These are phyloP conservation scores for Earliella scabrosa DNA, from an alignment of 1,284 basidiomycete species.

Conservation along the genomic window DNA sequence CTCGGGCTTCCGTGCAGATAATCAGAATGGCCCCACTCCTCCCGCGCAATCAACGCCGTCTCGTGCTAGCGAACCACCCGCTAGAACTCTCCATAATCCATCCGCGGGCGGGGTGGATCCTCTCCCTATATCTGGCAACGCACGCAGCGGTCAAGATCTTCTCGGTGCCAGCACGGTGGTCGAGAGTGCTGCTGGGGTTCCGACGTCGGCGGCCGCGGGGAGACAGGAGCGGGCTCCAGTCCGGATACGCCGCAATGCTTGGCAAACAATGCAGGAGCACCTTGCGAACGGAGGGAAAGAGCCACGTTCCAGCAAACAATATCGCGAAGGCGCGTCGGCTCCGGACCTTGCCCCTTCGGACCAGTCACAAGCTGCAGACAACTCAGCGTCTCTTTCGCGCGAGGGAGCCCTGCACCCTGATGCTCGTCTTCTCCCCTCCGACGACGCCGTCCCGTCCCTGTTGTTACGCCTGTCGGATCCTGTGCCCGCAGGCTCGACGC, in stretches of 20 bases:
- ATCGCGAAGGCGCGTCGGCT: constrained; percentile 7
- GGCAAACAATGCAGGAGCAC: constrained; percentile 55
- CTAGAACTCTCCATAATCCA: constrained; percentile 1
- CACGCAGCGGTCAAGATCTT: neutral
- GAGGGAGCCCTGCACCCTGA: constrained; percentile 17
- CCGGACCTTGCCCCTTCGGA: constrained; percentile 9
- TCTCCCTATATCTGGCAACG: neutral
- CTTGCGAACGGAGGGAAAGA: constrained; percentile 32
- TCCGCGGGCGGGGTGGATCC: neutral
- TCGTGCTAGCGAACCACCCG: constrained; percentile 3
- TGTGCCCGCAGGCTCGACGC: constrained; percentile 4
- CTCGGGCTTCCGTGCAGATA: neutral
- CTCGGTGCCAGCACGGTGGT: neutral
- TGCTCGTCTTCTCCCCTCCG: constrained; percentile 7
- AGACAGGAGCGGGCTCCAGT: neutral
- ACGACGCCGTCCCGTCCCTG: constrained; percentile 23
- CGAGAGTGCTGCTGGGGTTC: neutral
- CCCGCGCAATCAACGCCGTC: constrained; percentile 14
- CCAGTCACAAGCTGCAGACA: constrained; percentile 13
- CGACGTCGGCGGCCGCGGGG: neutral
- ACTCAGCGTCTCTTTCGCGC: constrained; percentile 10
- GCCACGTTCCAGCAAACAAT: constrained; percentile 5
- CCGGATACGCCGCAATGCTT: constrained; percentile 35
- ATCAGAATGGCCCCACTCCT: neutral
- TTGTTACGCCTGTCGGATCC: constrained; percentile 29